These are phyloP conservation scores for Pseudogymnoascus sp. DNA, from an alignment of 2,329 filamentous ascomycete genomes.

Conservation along the genomic window DNA sequence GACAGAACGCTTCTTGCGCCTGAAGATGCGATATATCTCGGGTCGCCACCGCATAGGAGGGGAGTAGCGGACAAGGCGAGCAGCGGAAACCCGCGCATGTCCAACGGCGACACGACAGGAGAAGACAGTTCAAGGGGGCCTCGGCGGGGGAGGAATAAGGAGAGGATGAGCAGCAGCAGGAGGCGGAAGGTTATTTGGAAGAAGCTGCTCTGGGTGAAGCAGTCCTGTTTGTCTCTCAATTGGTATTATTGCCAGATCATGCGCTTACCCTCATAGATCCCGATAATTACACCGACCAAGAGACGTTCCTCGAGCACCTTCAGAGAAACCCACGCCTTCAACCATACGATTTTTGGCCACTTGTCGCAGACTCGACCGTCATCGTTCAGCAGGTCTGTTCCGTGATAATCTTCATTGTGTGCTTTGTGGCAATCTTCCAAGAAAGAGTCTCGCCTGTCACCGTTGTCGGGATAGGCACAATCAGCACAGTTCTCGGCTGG, in stretches of 20 bases:
- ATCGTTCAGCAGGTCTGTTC: conserved; percentile 96
- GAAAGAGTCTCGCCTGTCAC: conserved; percentile 83
- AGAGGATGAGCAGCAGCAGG: conserved; percentile 44
- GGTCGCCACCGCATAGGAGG: conserved; percentile 51
- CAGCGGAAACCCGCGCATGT: conserved; percentile 33
- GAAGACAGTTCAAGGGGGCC: conserved; percentile 13
- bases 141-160: conserved; percentile 22
- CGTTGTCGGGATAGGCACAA: conserved; percentile 76
- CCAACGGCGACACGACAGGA: conserved; percentile 19
- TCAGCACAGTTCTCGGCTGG: conserved; percentile 82
- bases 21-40: conserved; percentile 69
- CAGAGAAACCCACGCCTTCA: conserved; percentile 89
- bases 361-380: conserved; percentile 89
- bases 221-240: conserved; percentile 59
- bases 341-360: conserved; percentile 96
- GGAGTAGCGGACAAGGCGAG: conserved; percentile 34
- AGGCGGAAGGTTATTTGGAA: conserved; percentile 74
- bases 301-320: conserved; percentile 91
- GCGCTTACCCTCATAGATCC: conserved; percentile 55
- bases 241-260: background rate
- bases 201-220: conserved; percentile 96
- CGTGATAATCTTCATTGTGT: conserved; percentile 88
- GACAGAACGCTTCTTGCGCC: conserved; percentile 68
- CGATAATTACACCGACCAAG: conserved; percentile 98
- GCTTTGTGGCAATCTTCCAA: conserved; percentile 84